A percentile compares a stretch with the other conserved stretches of the same genome.
Conservation (phyloP, 2,329 filamentous ascomycete genomes). For the Exophiala mesophila region DNA sequence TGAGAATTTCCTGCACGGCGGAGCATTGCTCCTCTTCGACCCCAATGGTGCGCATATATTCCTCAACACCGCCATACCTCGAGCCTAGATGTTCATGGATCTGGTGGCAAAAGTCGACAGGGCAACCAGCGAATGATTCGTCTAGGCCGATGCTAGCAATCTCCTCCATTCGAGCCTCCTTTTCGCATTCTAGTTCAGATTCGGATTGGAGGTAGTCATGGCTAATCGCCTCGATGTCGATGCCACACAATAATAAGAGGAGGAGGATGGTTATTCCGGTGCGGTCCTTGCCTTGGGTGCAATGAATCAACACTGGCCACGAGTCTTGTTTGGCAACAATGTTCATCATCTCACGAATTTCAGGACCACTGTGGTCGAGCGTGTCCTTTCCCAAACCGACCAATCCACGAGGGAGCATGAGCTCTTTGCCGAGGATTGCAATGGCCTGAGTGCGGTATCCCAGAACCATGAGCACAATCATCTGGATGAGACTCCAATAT, state of each 20-base stretch:
- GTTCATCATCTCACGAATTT: conserved; percentile 66
- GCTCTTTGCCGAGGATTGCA: conserved; percentile 61
- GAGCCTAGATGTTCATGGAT: conserved; percentile 55
- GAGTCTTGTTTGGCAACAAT: conserved; percentile 51
- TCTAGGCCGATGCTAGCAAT: conserved; percentile 66
- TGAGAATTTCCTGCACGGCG: not conserved
- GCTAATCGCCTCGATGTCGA: conserved; percentile 50
- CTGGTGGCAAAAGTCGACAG: conserved; percentile 57
- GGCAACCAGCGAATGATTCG: conserved; percentile 67
- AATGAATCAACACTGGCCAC: conserved; percentile 70
- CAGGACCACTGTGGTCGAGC: conserved; percentile 59
- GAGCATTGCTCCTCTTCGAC: conserved; percentile 42
- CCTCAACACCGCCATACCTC: conserved; percentile 61
- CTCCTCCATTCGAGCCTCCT: conserved; percentile 61
- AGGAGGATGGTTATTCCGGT: conserved; percentile 69
- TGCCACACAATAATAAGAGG: conserved; percentile 57
- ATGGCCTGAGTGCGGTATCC: conserved; percentile 68
- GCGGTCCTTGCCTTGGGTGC: conserved; percentile 84
- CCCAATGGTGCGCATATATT: conserved; percentile 62
- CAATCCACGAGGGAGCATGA: conserved; percentile 69
- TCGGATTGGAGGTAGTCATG: conserved; percentile 68
- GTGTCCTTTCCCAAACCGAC: conserved; percentile 65
- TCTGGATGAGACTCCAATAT: conserved; percentile 54
- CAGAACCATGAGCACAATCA: conserved; percentile 59
- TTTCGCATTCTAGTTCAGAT: conserved; percentile 56